phyloP scores from a whole-genome alignment of 257 asterid species.

The Scutellaria baicalensis region DNA sequence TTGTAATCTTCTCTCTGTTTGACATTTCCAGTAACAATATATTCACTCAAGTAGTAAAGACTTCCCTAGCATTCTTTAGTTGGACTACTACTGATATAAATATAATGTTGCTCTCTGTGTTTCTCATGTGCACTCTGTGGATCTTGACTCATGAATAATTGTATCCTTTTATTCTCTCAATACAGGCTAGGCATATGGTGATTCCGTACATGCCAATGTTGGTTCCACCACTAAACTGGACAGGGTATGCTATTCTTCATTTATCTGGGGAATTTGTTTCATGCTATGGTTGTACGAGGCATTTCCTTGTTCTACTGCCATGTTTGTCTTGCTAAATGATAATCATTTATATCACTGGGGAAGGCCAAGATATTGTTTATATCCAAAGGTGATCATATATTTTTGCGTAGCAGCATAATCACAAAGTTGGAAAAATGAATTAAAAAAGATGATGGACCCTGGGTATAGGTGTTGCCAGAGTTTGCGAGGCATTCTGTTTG shows the following conservation, averaged over 20 bases:
- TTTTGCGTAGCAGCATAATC: no score
- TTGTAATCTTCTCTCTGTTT: background rate
- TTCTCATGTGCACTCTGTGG: background rate
- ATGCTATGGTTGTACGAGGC: background rate
- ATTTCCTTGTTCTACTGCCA: background rate
- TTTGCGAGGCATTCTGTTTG: background rate
- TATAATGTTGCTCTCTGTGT: background rate
- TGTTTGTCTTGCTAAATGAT: background rate
- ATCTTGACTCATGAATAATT: background rate
- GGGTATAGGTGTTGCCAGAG: background rate
- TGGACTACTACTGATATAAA: background rate
- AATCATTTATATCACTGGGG: background rate
- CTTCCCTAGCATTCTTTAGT: background rate
- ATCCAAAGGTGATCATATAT: background rate
- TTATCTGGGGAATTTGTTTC: background rate
- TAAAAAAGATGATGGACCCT: background rate
- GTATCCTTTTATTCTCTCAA: conserved; percentile 8
- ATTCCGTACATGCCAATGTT: conserved; percentile 99
- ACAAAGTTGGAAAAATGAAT: background rate
- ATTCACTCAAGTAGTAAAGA: background rate
- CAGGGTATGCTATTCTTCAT: conserved; percentile 56
- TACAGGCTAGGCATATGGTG: conserved; percentile 98
- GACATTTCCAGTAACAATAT: background rate
- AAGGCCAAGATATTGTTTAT: background rate
- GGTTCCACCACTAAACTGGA: conserved; percentile 89